A percentile compares a stretch with the other conserved stretches of the same genome.
phyloP scores from a whole-genome alignment of 768 basidiomycete species.

The Nevesoporus exiguus region DNA sequence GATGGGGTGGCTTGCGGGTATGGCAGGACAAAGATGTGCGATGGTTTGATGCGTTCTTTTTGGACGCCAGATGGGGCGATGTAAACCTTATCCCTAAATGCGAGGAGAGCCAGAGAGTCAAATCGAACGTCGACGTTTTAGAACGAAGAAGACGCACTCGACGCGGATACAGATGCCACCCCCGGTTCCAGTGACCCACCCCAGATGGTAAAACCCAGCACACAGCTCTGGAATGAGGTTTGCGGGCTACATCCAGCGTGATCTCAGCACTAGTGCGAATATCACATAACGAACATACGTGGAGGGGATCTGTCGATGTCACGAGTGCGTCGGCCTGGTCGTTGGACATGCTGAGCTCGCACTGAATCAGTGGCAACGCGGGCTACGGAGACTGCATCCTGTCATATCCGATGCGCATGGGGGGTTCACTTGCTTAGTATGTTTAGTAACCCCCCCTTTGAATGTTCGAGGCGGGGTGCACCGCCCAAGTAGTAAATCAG shows the following conservation, averaged over 20 bases:
- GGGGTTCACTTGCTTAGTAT: no score
- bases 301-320: conserved; percentile 56
- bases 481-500: no score
- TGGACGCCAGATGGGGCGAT: conserved; percentile 90
- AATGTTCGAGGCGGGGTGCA: no score
- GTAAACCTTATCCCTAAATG: conserved; percentile 66
- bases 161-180: conserved; percentile 73
- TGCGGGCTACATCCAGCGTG: conserved; percentile 57
- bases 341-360: conserved; percentile 18
- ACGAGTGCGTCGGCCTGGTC: conserved; percentile 48
- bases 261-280: neutral
- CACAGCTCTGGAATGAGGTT: conserved; percentile 88
- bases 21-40: conserved; percentile 86
- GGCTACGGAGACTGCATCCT: no score
- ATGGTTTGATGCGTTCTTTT: conserved; percentile 80
- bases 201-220: conserved; percentile 77
- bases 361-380: no score
- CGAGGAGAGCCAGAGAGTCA: neutral
- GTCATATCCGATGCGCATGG: no score
- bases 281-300: conserved; percentile 39
- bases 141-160: conserved; percentile 42
- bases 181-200: conserved; percentile 92
- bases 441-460: no score
- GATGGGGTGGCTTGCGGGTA: conserved; percentile 61
- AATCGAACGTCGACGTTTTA: neutral